Percentiles rank a stretch among this genome's conserved stretches.
Evolutionary conservation across 2,329 filamentous ascomycete genomes (phyloP).

Genomic region (Aspergillus sp.): DNA sequence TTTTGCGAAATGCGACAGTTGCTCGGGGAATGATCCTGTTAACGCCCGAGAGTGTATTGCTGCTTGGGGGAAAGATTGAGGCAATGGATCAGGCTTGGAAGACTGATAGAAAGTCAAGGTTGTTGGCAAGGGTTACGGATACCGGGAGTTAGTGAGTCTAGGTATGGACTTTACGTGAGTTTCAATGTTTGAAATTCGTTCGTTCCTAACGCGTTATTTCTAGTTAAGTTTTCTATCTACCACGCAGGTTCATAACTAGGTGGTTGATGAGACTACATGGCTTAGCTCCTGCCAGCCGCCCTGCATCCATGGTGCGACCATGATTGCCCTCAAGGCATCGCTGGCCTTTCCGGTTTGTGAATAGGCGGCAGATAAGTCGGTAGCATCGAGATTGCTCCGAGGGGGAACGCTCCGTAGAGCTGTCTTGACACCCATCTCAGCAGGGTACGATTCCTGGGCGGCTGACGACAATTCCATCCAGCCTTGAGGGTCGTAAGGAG

Average conservation of each 20-base stretch:
- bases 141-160: slow-evolving; percentile 9
- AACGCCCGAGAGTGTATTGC: slow-evolving; percentile 63
- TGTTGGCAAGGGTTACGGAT: slow-evolving; percentile 61
- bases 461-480: slow-evolving; percentile 74
- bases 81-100: slow-evolving; percentile 76
- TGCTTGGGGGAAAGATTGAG: slow-evolving; percentile 88
- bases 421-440: slow-evolving; percentile 80
- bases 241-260: slow-evolving; percentile 6
- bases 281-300: slow-evolving; percentile 61
- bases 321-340: slow-evolving; percentile 74
- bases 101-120: slow-evolving; percentile 65
- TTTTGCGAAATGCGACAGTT: slow-evolving; percentile 64
- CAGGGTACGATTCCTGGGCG: slow-evolving; percentile 55
- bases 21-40: slow-evolving; percentile 79
- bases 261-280: slow-evolving; percentile 27
- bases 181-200: background rate
- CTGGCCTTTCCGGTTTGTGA: slow-evolving; percentile 68
- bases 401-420: slow-evolving; percentile 74
- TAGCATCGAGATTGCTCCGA: slow-evolving; percentile 64
- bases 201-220: background rate
- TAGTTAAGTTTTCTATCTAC: background rate
- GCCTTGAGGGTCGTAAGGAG: slow-evolving; percentile 74
- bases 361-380: slow-evolving; percentile 71
- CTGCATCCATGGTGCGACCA: slow-evolving; percentile 76
- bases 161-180: background rate